These are phyloP conservation scores for Hamamelis virginiana DNA, from an alignment of 164 flowering plant species.

Conservation along the genomic window DNA sequence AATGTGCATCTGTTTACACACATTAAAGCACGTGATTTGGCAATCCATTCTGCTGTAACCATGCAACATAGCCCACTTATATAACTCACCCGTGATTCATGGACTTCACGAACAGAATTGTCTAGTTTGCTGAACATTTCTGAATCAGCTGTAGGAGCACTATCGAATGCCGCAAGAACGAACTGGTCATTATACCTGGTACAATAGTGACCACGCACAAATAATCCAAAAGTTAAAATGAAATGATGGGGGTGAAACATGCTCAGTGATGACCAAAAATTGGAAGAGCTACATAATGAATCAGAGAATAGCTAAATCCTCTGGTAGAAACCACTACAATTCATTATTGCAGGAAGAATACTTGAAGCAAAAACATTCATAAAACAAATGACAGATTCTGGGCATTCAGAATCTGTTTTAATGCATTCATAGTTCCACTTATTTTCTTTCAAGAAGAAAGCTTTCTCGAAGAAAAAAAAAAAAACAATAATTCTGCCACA, in stretches of 20 bases:
- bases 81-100: conserved; percentile 68
- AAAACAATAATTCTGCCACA: neutral
- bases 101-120: conserved; percentile 56
- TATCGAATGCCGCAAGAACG: conserved; percentile 74
- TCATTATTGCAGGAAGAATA: neutral
- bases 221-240: neutral
- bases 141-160: conserved; percentile 92
- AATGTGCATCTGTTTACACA: neutral
- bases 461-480: neutral
- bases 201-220: conserved; percentile 10
- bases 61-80: neutral
- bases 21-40: neutral
- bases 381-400: no score
- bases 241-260: neutral
- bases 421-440: neutral
- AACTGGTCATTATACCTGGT: conserved; percentile 72
- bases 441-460: neutral
- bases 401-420: neutral
- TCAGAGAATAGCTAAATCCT: neutral
- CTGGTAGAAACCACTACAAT: neutral
- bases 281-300: neutral
- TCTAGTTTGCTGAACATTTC: conserved; percentile 67
- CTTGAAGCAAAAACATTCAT: neutral
- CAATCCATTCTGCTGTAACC: neutral
- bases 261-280: neutral